A percentile compares a stretch with the other conserved stretches of the same genome.
phyloP scores from a whole-genome alignment of 352 stramenopile species.

The Phytophthora fragariaefolia region DNA sequence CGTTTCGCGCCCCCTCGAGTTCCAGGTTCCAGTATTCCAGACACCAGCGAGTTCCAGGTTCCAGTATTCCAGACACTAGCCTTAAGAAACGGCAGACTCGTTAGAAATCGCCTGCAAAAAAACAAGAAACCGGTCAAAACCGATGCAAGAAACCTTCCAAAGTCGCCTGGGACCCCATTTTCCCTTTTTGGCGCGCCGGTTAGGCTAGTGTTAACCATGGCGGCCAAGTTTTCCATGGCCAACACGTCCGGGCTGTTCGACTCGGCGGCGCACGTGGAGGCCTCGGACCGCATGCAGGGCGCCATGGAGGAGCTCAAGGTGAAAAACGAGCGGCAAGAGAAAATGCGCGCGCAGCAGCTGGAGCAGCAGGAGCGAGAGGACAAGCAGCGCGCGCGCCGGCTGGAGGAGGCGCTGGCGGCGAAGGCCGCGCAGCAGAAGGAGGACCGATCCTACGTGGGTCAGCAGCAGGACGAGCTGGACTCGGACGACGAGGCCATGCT shows the following conservation, averaged over 20 bases:
- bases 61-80: not conserved
- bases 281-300: conserved; percentile 73
- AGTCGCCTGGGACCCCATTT: no score
- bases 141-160: no score
- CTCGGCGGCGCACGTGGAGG: conserved; percentile 69
- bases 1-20: conserved; percentile 4
- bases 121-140: no score
- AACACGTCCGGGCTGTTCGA: conserved; percentile 79
- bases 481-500: conserved; percentile 72
- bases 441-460: conserved; percentile 33
- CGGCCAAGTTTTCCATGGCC: conserved; percentile 83
- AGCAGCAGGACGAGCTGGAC: conserved; percentile 34
- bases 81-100: no score
- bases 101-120: no score
- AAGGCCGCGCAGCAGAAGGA: conserved; percentile 37
- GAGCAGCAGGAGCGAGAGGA: conserved; percentile 37
- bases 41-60: no score
- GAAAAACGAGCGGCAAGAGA: conserved; percentile 59
- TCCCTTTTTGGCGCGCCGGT: not conserved
- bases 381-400: conserved; percentile 23
- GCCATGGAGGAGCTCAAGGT: conserved; percentile 78
- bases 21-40: not conserved
- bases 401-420: conserved; percentile 36
- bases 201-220: conserved; percentile 45
- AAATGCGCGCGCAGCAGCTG: conserved; percentile 30